Conservation (phyloP, 2,329 filamentous ascomycete species). For the Aspergillus texensis region DNA sequence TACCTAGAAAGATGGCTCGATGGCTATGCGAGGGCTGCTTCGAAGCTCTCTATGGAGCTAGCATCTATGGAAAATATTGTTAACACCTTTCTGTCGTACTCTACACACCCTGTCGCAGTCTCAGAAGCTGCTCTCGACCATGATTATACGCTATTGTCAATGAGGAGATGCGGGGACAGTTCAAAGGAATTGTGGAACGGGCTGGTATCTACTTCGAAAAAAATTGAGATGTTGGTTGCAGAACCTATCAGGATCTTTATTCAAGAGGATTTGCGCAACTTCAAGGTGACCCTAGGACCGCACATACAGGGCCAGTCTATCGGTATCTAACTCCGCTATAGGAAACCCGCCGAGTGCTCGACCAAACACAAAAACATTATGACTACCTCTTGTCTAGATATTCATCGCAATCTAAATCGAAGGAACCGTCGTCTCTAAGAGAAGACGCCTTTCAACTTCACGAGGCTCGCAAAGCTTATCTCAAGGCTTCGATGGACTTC, state of each 20-base stretch:
- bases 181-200: slow-evolving; percentile 86
- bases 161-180: slow-evolving; percentile 82
- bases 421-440: slow-evolving; percentile 85
- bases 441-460: slow-evolving; percentile 97
- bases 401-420: slow-evolving; percentile 82
- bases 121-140: slow-evolving; percentile 89
- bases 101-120: slow-evolving; percentile 71
- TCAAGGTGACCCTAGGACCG: slow-evolving; percentile 60
- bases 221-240: slow-evolving; percentile 73
- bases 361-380: slow-evolving; percentile 79
- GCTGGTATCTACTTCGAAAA: slow-evolving; percentile 72
- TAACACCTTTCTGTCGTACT: slow-evolving; percentile 73
- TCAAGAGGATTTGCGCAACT: slow-evolving; percentile 74
- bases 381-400: slow-evolving; percentile 82
- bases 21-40: slow-evolving; percentile 64
- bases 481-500: slow-evolving; percentile 92
- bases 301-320: slow-evolving; percentile 9
- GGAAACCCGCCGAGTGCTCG: slow-evolving; percentile 75
- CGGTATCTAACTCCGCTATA: slow-evolving; percentile 26
- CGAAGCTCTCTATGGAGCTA: slow-evolving; percentile 66
- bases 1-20: slow-evolving; percentile 91
- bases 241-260: slow-evolving; percentile 84
- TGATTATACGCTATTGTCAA: slow-evolving; percentile 87
- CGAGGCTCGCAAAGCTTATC: slow-evolving; percentile 85
- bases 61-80: slow-evolving; percentile 77